Evolutionary conservation across 805 yeast genomes (phyloP).

Genomic region (Scheffersomyces lignosus): DNA sequence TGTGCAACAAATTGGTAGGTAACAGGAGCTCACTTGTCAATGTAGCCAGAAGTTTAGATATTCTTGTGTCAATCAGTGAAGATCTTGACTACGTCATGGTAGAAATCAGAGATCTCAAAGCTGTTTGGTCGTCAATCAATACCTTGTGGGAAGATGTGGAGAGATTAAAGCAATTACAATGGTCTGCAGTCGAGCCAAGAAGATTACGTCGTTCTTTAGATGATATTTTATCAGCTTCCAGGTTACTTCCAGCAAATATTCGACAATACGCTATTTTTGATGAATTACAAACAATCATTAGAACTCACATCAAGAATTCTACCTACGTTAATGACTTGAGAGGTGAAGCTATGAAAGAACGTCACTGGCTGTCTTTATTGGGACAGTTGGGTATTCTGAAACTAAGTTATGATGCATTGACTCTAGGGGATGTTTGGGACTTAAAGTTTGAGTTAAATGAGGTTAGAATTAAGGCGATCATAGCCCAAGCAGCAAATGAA

Average conservation of each 20-base stretch:
- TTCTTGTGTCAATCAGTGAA: conserved; percentile 26
- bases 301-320: conserved; percentile 37
- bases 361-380: conserved; percentile 67
- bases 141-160: conserved; percentile 49
- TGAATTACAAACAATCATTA: conserved; percentile 49
- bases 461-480: conserved; percentile 42
- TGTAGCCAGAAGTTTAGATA: conserved; percentile 28
- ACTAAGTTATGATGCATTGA: conserved; percentile 24
- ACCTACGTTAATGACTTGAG: conserved; percentile 47
- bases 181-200: conserved; percentile 51
- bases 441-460: conserved; percentile 51
- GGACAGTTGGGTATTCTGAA: conserved; percentile 26
- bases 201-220: conserved; percentile 51
- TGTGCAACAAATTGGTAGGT: conserved; percentile 9
- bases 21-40: conserved; percentile 16
- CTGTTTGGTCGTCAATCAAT: conserved; percentile 66
- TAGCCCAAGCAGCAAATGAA: conserved; percentile 74
- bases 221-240: conserved; percentile 43
- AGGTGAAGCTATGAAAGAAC: conserved; percentile 54
- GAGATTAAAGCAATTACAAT: conserved; percentile 40
- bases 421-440: conserved; percentile 62
- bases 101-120: conserved; percentile 56
- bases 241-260: conserved; percentile 55
- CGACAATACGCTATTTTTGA: conserved; percentile 72
- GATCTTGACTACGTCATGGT: conserved; percentile 32